Conservation (phyloP, 257 asterid species). For the Solanum pennellii region DNA sequence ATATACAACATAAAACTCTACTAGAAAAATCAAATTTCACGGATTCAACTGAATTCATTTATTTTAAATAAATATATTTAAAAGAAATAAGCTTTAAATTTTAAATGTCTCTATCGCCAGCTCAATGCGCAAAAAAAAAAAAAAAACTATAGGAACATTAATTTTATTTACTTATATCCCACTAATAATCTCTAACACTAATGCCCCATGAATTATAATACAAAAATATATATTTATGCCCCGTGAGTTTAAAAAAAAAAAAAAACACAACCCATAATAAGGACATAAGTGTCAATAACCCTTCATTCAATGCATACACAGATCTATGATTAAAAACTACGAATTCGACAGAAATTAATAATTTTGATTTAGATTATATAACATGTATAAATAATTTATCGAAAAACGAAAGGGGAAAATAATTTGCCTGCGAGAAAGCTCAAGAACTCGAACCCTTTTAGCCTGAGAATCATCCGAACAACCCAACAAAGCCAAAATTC, state of each 20-base stretch:
- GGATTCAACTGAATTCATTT: not conserved
- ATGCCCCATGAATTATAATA: too few relatives aligned
- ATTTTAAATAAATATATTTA: not conserved
- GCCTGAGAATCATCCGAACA: slow-evolving; percentile 88
- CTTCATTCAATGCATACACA: not conserved
- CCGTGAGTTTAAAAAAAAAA: too few relatives aligned
- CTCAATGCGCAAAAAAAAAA: not conserved
- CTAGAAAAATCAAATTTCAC: not conserved
- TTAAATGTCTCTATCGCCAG: not conserved
- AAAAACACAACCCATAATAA: too few relatives aligned
- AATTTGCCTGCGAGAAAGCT: slow-evolving; percentile 88
- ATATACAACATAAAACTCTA: not conserved
- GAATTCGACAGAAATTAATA: not conserved
- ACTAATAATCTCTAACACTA: not conserved
- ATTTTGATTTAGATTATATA: too few relatives aligned
- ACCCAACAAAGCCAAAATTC: slow-evolving; percentile 86
- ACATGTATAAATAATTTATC: not conserved
- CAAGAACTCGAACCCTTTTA: slow-evolving; percentile 91
- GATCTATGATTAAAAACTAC: not conserved
- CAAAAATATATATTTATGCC: too few relatives aligned
- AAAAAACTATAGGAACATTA: too few relatives aligned
- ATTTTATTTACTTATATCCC: not conserved
- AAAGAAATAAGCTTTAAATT: not conserved
- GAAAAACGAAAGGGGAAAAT: not conserved
- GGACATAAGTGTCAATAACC: not conserved